phyloP scores from a whole-genome alignment of 2,329 filamentous ascomycete genomes.

The Alternaria sp. region DNA sequence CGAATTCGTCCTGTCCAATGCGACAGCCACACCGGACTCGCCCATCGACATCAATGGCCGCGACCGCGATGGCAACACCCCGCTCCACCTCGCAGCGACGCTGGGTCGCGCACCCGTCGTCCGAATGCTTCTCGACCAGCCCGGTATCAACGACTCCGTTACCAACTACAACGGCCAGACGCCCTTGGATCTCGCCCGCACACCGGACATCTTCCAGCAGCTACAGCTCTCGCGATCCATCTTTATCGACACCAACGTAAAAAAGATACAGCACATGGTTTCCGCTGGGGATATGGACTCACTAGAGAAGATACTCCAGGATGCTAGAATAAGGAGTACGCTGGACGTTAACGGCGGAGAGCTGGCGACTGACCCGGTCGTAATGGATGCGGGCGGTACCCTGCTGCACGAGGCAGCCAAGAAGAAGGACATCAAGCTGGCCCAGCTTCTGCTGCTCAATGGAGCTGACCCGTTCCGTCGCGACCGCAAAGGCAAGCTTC shows the following conservation, averaged over 20 bases:
- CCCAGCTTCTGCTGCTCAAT: constrained; percentile 88
- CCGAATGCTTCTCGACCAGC: constrained; percentile 79
- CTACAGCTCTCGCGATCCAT: constrained; percentile 88
- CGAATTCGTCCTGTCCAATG: constrained; percentile 85
- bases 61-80: constrained; percentile 93
- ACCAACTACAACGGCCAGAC: constrained; percentile 84
- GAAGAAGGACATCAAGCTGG: constrained; percentile 83
- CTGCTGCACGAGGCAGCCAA: constrained; percentile 91
- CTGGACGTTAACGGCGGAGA: constrained; percentile 93
- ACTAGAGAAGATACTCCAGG: constrained; percentile 80
- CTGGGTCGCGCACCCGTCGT: constrained; percentile 84
- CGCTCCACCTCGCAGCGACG: constrained; percentile 83
- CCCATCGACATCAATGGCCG: constrained; percentile 83
- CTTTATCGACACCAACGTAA: constrained; percentile 85
- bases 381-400: constrained; percentile 84
- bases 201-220: constrained; percentile 93
- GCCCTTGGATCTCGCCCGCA: constrained; percentile 86
- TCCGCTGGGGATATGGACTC: constrained; percentile 74
- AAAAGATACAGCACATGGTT: constrained; percentile 82
- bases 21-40: constrained; percentile 59
- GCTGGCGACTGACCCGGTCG: constrained; percentile 79
- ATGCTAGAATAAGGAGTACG: constrained; percentile 82
- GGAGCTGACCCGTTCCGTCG: constrained; percentile 95
- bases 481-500: constrained; percentile 92
- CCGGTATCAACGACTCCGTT: constrained; percentile 85